Base-by-base conservation (phyloP, 192 early-diverging fungal species). In the Backusella liffmaniae region DNA sequence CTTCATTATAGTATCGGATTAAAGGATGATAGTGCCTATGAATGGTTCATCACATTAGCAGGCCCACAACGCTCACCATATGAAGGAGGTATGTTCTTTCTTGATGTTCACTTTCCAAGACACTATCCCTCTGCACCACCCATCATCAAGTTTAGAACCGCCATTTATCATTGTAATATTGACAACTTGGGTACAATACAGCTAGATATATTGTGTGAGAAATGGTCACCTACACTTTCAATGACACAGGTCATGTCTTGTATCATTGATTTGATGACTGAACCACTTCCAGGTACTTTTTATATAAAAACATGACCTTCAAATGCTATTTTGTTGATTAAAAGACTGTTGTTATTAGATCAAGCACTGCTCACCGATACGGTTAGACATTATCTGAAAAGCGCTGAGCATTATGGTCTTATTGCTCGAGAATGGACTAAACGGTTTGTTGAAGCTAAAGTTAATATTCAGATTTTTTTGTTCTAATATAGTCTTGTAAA, bases 361-460 rank as follows among this genome's bases (percentile, higher is more conserved):
- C 56, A 62, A 4, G 23, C 56, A 6, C 8, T 62, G 7, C 9
- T 29, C 29, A 10, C 8, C 23, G 18, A 13, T 23, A 29, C 23
- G 29, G 56, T 9, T 29, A 10, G 26, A 62, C 23, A 62, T 29
- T 62, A 62, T 62, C 3, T 62, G 56, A 29, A 23, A 62, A 62
- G 9, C 23, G 23, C 56, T 9, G 10, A 30, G 26, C 10, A 62
- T 1, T 15, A 26, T 62, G 56, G 2, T 29, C 10, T 10, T 29
- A 29, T 62, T 26, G 56, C 56, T 62, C 56, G 56, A 29, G 56
- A 62, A 29, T 62, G 56, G 56, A 62, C 56, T 62, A 62, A 62
- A 62, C 56, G 56, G 56, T 62, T 29, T 13, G 26, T 62, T 62
- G 56, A 29, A 8, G 1, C 29, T 2, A 26, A 29, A 13, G 26